These are phyloP conservation scores for Vitis hybrid DNA, from an alignment of 177 flowering plant genomes.

Conservation along the genomic window DNA sequence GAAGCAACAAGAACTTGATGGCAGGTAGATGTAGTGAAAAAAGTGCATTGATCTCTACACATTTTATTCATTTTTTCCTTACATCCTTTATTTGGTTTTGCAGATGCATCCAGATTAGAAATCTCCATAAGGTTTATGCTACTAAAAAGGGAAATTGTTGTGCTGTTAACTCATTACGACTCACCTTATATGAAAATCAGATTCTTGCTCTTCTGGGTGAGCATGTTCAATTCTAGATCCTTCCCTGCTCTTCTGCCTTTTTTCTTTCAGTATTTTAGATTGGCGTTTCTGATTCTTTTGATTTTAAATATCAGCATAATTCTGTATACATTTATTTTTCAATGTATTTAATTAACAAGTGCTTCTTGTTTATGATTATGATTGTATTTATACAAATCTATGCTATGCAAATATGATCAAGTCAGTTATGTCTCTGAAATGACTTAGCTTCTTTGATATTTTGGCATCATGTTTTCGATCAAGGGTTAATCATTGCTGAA, in stretches of 20 bases:
- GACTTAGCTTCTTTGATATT: background rate
- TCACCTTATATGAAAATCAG: slow-evolving; percentile 93
- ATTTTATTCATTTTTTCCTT: slow-evolving; percentile 1
- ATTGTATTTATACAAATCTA: background rate
- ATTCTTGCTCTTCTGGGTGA: slow-evolving; percentile 93
- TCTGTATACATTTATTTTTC: background rate
- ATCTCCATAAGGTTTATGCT: slow-evolving; percentile 74
- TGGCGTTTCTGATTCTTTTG: background rate
- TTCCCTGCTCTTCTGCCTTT: slow-evolving; percentile 1
- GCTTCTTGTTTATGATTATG: background rate
- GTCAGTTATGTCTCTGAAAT: background rate
- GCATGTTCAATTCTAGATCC: slow-evolving; percentile 9
- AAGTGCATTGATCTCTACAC: background rate
- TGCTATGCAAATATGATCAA: background rate
- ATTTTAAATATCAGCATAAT: background rate
- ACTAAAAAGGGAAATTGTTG: slow-evolving; percentile 66
- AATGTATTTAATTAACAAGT: background rate
- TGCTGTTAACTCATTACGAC: slow-evolving; percentile 85
- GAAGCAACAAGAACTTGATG: slow-evolving; percentile 94
- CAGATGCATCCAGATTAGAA: slow-evolving; percentile 88
- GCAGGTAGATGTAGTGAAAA: slow-evolving; percentile 47
- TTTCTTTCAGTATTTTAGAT: background rate
- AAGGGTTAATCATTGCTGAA: too few species aligned
- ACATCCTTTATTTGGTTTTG: slow-evolving; percentile 13
- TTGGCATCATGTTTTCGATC: too few species aligned